These are phyloP conservation scores for Xanthoparmelia taractica DNA, from an alignment of 495 filamentous ascomycete species.

Conservation along the genomic window DNA sequence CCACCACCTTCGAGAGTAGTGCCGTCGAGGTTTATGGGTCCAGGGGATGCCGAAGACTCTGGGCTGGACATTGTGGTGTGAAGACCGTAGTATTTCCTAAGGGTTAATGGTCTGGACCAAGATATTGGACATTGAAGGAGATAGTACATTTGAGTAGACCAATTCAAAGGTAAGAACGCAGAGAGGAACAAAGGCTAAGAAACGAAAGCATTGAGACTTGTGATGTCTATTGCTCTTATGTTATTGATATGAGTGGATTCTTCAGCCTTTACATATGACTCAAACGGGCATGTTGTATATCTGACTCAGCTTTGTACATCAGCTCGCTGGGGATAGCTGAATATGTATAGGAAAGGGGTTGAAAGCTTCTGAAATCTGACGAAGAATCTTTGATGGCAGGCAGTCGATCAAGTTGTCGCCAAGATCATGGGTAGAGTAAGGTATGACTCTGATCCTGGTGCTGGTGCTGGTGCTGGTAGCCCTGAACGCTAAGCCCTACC, in stretches of 20 bases:
- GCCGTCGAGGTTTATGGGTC: slow-evolving; percentile 50
- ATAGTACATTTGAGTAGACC: not conserved
- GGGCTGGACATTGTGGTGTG: not conserved
- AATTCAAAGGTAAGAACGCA: not conserved
- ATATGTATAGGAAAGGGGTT: not conserved
- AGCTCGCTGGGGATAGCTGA: not conserved
- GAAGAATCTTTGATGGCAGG: not conserved
- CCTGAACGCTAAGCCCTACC: too few relatives aligned
- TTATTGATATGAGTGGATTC: not conserved
- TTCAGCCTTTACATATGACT: not conserved
- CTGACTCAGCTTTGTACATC: too few relatives aligned
- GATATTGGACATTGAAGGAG: not conserved
- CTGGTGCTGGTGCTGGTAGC: not conserved
- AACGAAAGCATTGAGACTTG: not conserved
- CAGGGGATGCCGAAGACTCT: not conserved
- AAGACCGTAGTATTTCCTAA: not conserved
- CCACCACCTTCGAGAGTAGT: slow-evolving; percentile 76
- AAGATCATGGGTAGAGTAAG: not conserved
- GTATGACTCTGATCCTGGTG: not conserved
- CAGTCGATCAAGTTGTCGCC: not conserved
- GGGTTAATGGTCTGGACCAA: not conserved
- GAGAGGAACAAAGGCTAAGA: not conserved
- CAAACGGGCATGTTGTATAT: not conserved
- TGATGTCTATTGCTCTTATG: not conserved
- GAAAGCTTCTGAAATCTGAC: not conserved